These are phyloP conservation scores for Fusarium neocosmosporiellum DNA, from an alignment of 2,329 filamentous ascomycete genomes.

Conservation along the genomic window DNA sequence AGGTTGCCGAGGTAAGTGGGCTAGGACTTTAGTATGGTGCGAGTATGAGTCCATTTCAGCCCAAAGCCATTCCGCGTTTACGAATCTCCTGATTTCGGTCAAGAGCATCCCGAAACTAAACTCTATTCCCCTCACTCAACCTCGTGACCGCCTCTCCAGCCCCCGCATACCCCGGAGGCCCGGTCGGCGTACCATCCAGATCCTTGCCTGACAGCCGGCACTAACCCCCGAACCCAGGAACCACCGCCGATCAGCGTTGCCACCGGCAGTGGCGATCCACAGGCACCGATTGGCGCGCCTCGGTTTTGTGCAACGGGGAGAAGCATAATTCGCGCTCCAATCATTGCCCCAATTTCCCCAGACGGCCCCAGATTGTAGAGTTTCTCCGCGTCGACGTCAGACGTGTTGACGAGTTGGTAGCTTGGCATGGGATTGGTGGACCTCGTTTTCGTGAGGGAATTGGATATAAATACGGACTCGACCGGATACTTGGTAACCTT, in stretches of 20 bases:
- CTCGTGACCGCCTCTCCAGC: background rate
- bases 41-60: background rate
- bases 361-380: conserved; percentile 21
- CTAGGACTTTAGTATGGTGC: background rate
- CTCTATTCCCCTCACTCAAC: conserved; percentile 23
- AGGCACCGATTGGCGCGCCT: conserved; percentile 29
- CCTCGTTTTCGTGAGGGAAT: background rate
- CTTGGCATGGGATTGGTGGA: conserved; percentile 14
- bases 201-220: conserved; percentile 21
- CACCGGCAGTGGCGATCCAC: background rate
- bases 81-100: conserved; percentile 27
- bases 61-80: background rate
- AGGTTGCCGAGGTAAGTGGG: conserved; percentile 5
- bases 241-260: background rate
- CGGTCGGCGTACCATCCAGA: conserved; percentile 3
- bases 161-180: conserved; percentile 17
- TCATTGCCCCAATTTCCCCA: conserved; percentile 29
- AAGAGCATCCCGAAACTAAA: conserved; percentile 1
- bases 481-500: background rate
- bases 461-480: conserved; percentile 17
- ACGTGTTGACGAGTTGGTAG: background rate
- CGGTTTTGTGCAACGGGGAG: background rate
- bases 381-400: conserved; percentile 24
- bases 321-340: conserved; percentile 26
- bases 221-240: conserved; percentile 6